Evolutionary conservation across 805 yeast species (phyloP), one percentile per base, ranked within the genome.

Genomic region (Ogataea corticis): DNA sequence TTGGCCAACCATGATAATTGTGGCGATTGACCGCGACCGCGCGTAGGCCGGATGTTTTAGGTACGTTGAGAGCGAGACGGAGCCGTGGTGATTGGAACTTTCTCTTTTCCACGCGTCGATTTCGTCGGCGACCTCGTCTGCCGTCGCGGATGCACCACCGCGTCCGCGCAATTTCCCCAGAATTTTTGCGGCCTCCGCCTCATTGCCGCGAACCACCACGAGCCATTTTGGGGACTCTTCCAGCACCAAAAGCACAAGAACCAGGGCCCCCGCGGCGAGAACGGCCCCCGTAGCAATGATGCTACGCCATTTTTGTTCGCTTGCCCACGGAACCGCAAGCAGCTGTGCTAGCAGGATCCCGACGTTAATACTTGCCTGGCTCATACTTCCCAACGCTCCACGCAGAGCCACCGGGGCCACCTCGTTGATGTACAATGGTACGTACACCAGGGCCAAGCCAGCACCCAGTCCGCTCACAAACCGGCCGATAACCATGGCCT

Each of bases 191-290:
- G 63, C 70, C 7, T 34, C 18, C 0, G 42, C 32, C 19, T 60
- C 62, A 3, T 85, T 83, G 16, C 75, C 71, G 23, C 68, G 59
- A 4, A 72, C 70, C 18, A 58, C 38, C 13, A 61, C 45, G 25
- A 90, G 68, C 97, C 97, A 92, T 65, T 84, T 78, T 7, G 97
- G 97, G 5, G 92, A 82, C 63, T 91, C 97, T 14, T 76, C 79
- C 18, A 82, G 70, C 35, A 71, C 68, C 10, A 73, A 49, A 7
- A 71, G 52, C 33, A 71, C 57, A 1, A 73, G 63, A 0, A 74
- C 30, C 2, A 83, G 64, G 55, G 83, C 80, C 0, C 73, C 7
- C 0, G 71, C 38, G 1, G 86, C 86, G 23, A 88, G 54, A 0
- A 74, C 46, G 2, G 77, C 71, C 0, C 90, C 96, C 23, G 73